phyloP scores from a whole-genome alignment of 345 rosid genomes.

The Orychophragmus violaceus region DNA sequence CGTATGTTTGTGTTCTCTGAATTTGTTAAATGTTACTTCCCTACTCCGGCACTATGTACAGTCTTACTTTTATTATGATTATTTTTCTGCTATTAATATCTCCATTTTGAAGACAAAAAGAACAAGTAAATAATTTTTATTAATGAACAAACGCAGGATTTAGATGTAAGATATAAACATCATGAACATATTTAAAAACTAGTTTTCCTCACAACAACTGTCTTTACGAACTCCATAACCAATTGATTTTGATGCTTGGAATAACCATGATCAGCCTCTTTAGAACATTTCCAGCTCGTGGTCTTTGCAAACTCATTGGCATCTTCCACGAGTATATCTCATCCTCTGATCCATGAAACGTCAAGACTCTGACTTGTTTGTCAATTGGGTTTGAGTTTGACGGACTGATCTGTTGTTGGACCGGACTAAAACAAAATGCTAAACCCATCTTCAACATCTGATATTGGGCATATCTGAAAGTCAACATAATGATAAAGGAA shows the following conservation, averaged over 20 bases:
- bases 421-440: no score
- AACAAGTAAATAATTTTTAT: neutral
- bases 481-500: no score
- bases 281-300: constrained; percentile 43
- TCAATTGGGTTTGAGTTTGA: no score
- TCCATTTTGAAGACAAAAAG: neutral
- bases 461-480: no score
- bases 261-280: constrained; percentile 60
- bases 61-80: neutral
- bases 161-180: neutral
- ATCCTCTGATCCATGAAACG: constrained; percentile 62
- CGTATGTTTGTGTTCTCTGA: constrained; percentile 10
- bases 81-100: neutral
- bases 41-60: constrained; percentile 16
- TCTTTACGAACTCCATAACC: constrained; percentile 42
- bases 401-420: no score
- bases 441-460: no score
- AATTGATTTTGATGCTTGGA: constrained; percentile 45
- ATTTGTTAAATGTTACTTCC: constrained; percentile 1
- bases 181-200: neutral
- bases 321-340: constrained; percentile 45
- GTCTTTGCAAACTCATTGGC: constrained; percentile 57
- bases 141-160: neutral
- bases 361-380: constrained; percentile 46
- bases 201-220: neutral